Percentiles rank a stretch among this genome's conserved stretches.
Evolutionary conservation across 768 basidiomycete genomes (phyloP).

Genomic region (Boletus tomentosulus): DNA sequence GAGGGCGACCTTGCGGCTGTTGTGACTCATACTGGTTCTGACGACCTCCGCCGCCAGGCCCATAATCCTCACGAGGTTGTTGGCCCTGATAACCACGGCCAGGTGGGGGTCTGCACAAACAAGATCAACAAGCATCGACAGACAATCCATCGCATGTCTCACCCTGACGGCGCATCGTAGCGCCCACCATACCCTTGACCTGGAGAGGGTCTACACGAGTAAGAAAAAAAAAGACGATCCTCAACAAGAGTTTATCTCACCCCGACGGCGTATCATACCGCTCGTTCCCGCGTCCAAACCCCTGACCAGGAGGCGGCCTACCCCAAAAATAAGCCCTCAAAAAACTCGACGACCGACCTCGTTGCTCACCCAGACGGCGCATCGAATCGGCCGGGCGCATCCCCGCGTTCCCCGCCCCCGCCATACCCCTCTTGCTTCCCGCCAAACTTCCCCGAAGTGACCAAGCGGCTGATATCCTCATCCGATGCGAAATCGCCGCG

Average conservation of each 20-base stretch:
- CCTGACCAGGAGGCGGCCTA: background rate
- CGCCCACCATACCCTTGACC: conserved; percentile 2
- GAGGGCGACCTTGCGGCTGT: conserved; percentile 6
- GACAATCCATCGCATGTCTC: background rate
- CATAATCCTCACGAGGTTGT: conserved; percentile 2
- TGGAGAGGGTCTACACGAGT: conserved; percentile 6
- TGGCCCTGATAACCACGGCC: conserved; percentile 7
- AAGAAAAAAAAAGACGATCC: background rate
- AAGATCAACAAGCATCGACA: background rate
- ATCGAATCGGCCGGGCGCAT: background rate
- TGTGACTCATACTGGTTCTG: conserved; percentile 8
- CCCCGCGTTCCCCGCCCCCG: background rate
- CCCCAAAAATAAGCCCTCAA: background rate
- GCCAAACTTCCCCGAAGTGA: conserved; percentile 14
- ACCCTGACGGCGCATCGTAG: conserved; percentile 14
- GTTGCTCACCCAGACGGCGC: conserved; percentile 14
- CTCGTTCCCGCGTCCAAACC: background rate
- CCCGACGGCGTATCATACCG: conserved; percentile 7
- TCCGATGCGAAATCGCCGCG: conserved; percentile 29
- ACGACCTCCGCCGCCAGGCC: conserved; percentile 3
- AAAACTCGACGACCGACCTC: background rate
- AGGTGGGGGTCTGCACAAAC: conserved; percentile 4
- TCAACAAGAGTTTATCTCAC: conserved; percentile 3
- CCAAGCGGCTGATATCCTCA: conserved; percentile 22
- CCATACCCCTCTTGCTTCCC: background rate